Conservation (phyloP, 2,329 filamentous ascomycete species). For the Apiospora malaysiana region DNA sequence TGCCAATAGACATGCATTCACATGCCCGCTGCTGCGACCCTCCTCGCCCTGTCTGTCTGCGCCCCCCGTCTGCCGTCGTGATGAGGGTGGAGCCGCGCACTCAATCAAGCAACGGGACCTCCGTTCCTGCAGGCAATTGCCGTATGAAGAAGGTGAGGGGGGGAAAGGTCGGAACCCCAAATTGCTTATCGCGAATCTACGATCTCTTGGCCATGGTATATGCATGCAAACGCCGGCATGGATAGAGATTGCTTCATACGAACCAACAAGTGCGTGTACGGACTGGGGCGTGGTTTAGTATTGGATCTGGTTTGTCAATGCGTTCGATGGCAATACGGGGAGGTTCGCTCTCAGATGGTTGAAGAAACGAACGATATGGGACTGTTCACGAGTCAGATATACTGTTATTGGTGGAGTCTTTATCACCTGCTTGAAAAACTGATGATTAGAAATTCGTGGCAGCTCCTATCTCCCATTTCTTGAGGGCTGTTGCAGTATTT, state of each 20-base stretch:
- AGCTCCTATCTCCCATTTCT: too few species aligned
- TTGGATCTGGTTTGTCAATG: not conserved
- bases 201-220: not conserved
- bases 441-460: too few species aligned
- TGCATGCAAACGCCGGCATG: not conserved
- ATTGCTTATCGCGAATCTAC: slow-evolving; percentile 3
- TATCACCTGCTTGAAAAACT: not conserved
- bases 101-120: slow-evolving; percentile 7
- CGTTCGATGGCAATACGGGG: not conserved
- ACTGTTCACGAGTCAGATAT: not conserved
- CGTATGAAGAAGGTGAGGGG: not conserved
- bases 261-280: not conserved
- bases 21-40: not conserved
- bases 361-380: not conserved
- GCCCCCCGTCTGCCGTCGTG: slow-evolving; percentile 6
- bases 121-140: slow-evolving; percentile 2
- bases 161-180: not conserved
- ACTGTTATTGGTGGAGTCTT: not conserved
- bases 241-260: not conserved
- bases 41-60: not conserved
- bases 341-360: not conserved
- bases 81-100: not conserved
- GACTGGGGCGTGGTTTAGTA: not conserved
- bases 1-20: not conserved
- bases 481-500: too few species aligned